A percentile compares a stretch with the other conserved stretches of the same genome.
phyloP scores from a whole-genome alignment of 1,284 basidiomycete genomes.

The Tremellales sp. region DNA sequence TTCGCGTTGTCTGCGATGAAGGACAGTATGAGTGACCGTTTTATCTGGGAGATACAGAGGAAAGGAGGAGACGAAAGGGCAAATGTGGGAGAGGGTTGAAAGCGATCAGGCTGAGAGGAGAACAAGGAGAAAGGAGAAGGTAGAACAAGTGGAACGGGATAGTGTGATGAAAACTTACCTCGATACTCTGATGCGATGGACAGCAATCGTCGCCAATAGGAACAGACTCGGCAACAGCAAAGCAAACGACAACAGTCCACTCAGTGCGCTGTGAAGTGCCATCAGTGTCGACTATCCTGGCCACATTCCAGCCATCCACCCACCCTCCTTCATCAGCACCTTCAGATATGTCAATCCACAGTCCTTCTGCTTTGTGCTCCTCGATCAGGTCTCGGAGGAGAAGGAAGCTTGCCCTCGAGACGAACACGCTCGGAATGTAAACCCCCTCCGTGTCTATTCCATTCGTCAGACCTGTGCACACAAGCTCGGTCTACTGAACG shows the following conservation, averaged over 20 bases:
- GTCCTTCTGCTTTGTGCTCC: constrained; percentile 18
- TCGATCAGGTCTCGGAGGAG: constrained; percentile 43
- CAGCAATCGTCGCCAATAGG: constrained; percentile 40
- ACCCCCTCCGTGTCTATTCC: constrained; percentile 46
- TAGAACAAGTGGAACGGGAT: too few relatives aligned
- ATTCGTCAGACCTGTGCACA: neutral
- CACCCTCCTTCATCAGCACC: constrained; percentile 43
- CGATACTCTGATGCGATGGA: constrained; percentile 41
- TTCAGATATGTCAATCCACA: constrained; percentile 39
- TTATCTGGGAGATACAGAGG: too few relatives aligned
- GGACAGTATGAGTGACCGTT: constrained; percentile 8
- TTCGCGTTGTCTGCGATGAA: constrained; percentile 40
- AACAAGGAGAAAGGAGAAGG: neutral
- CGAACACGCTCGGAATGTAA: constrained; percentile 50
- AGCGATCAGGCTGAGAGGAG: neutral
- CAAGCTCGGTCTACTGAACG: neutral
- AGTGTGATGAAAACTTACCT: constrained; percentile 30
- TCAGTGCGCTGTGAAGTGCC: constrained; percentile 32
- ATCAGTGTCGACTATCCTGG: neutral
- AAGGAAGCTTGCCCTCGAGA: constrained; percentile 49
- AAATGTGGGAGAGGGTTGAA: neutral
- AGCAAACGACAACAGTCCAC: constrained; percentile 43
- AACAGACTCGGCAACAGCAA: constrained; percentile 45
- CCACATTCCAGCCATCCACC: constrained; percentile 9
- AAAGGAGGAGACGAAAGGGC: neutral